Evolutionary conservation across 768 basidiomycete genomes (phyloP).

Genomic region (Termitomyces sp.): DNA sequence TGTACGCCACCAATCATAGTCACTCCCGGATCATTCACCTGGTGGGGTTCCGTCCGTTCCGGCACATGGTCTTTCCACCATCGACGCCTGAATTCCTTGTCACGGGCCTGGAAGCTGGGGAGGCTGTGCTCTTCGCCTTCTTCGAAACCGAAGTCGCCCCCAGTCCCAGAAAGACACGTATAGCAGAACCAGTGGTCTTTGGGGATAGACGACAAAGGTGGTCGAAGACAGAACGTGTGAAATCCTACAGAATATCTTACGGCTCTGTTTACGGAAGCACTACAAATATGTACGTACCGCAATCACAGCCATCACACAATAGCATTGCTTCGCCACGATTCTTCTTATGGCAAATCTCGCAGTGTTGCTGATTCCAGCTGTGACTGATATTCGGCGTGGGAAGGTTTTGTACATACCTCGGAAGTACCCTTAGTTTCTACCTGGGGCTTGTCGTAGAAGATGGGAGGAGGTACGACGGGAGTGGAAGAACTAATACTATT

Average conservation of each 20-base stretch:
- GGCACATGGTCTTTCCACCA: conserved; percentile 87
- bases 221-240: conserved; percentile 96
- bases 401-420: conserved; percentile 41
- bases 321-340: conserved; percentile 90
- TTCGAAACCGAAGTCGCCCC: conserved; percentile 96
- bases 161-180: conserved; percentile 84
- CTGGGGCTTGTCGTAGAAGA: conserved; percentile 42
- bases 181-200: conserved; percentile 97
- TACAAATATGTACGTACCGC: conserved; percentile 26
- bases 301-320: conserved; percentile 48
- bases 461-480: conserved; percentile 36
- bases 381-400: conserved; percentile 21
- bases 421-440: conserved; percentile 39
- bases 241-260: conserved; percentile 51
- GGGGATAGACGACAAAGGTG: conserved; percentile 79
- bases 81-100: conserved; percentile 78
- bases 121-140: conserved; percentile 96
- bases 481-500: conserved; percentile 12
- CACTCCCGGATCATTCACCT: conserved; percentile 41
- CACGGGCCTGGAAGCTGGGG: conserved; percentile 86
- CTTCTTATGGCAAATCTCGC: conserved; percentile 90
- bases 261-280: background rate
- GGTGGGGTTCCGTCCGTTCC: conserved; percentile 22
- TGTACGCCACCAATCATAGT: conserved; percentile 51
- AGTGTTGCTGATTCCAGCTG: conserved; percentile 54